A percentile compares a stretch with the other conserved stretches of the same genome.
These are phyloP conservation scores for Aspergillus phoenicis DNA, from an alignment of 2,329 filamentous ascomycete species.

Conservation along the genomic window DNA sequence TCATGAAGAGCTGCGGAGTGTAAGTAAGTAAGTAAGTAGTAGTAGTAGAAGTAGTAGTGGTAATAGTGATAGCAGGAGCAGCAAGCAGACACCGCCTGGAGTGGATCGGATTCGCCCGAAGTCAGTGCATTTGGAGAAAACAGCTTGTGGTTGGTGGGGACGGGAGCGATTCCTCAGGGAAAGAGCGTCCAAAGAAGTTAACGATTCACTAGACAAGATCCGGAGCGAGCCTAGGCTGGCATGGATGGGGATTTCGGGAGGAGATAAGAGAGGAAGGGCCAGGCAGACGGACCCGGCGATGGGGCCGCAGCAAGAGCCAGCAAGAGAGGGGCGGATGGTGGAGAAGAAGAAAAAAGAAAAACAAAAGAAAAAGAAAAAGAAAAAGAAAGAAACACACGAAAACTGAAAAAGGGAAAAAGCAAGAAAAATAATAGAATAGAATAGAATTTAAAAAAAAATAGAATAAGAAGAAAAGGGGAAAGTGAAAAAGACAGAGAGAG, in stretches of 20 bases:
- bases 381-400: neutral
- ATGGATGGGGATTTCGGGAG: constrained; percentile 2
- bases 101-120: constrained; percentile 28
- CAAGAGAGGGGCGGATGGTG: constrained; percentile 1
- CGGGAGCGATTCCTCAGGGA: constrained; percentile 12
- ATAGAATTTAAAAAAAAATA: neutral
- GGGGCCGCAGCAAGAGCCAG: constrained; percentile 10
- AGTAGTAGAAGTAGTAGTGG: constrained; percentile 5
- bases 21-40: neutral
- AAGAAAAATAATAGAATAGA: neutral
- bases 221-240: constrained; percentile 18
- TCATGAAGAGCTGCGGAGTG: neutral
- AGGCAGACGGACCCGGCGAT: constrained; percentile 19
- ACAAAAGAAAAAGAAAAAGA: neutral
- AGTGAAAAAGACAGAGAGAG: neutral
- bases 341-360: neutral
- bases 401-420: neutral
- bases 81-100: constrained; percentile 10
- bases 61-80: constrained; percentile 10
- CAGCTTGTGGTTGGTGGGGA: constrained; percentile 21
- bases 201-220: constrained; percentile 12
- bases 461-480: neutral
- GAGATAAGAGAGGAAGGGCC: constrained; percentile 14
- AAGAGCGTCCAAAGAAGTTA: constrained; percentile 11
- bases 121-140: constrained; percentile 17